Evolutionary conservation across 805 yeast species (phyloP).

Genomic region (Kodamaea kakaduensis): DNA sequence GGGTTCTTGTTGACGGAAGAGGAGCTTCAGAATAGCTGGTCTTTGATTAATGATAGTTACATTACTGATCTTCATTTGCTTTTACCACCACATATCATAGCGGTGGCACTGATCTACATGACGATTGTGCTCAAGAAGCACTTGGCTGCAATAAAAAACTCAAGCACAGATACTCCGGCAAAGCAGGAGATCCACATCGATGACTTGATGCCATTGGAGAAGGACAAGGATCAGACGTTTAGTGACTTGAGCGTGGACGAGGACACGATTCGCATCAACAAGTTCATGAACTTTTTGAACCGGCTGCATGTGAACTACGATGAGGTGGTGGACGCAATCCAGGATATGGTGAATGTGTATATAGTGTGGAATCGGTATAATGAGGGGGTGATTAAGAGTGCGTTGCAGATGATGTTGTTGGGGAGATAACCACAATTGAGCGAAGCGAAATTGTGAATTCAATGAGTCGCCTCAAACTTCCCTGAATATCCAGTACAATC

Average conservation of each 20-base stretch:
- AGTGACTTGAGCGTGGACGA: slow-evolving; percentile 30
- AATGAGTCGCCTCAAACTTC: no score
- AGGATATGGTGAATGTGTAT: slow-evolving; percentile 76
- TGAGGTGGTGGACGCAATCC: slow-evolving; percentile 76
- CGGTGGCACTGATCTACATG: slow-evolving; percentile 76
- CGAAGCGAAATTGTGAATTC: no score
- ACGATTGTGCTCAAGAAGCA: slow-evolving; percentile 57
- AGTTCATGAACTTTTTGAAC: slow-evolving; percentile 64
- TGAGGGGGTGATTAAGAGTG: slow-evolving; percentile 54
- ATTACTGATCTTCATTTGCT: slow-evolving; percentile 81
- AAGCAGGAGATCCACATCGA: slow-evolving; percentile 30
- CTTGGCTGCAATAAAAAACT: slow-evolving; percentile 19
- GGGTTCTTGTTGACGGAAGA: slow-evolving; percentile 46
- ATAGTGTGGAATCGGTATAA: slow-evolving; percentile 86
- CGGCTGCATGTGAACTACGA: slow-evolving; percentile 72
- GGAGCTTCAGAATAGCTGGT: slow-evolving; percentile 86
- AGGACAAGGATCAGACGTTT: slow-evolving; percentile 14
- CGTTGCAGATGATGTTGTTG: slow-evolving; percentile 41
- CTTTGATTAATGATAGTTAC: slow-evolving; percentile 82
- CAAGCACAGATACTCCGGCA: slow-evolving; percentile 11
- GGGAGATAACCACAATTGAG: slow-evolving; percentile 21
- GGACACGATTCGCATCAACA: slow-evolving; percentile 46
- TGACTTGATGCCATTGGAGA: slow-evolving; percentile 29
- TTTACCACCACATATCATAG: slow-evolving; percentile 86
- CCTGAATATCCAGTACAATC: no score